Base-by-base conservation (phyloP, 2,329 filamentous ascomycete genomes). In the Fusarium newnesense region DNA sequence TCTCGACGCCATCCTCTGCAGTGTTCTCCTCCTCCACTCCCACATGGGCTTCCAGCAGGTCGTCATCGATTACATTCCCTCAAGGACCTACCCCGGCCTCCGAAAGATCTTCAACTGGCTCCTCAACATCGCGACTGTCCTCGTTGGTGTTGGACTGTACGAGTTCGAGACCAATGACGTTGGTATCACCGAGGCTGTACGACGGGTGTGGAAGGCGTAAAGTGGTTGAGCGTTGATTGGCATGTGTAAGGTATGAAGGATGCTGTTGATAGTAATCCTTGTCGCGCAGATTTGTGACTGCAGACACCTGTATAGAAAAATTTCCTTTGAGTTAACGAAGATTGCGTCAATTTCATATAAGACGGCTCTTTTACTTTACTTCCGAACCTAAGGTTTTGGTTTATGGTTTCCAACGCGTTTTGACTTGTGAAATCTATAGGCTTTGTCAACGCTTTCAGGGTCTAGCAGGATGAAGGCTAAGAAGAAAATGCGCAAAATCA, bases 111-210 rank as follows among this genome's bases (percentile, higher is more conserved):
- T 91, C 81, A 90, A 89, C 83, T 98, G 95, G 95, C 86, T 87
- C 42, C 89, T 98, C 72, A 95, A 95, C 79, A 84, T 87, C 50
- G 91, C 90, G 68, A 98, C 97, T 16, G 87, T 96, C 66, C 86
- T 94, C 59, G 94, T 95, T 72, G 95, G 93, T 57, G 88, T 97
- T 75, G 95, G 95, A 65, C 88, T 98, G 79, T 99, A 99, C 85
- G 96, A 98, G 84, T 98, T 98, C 79, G 96, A 99, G 91, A 99
- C 96, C 37, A 98, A 98, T 81, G 96, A 99, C 77, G 94, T 99
- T 59, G 96, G 96, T 75, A 83, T 99, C 68, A 97, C 95, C 13
- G 96, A 97, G 88, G 92, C 92, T 37, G 88, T 98, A 75, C 94
- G 93, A 88, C 90, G 93, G 81, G 86, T 98, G 72, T 99, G 96